phyloP scores from a whole-genome alignment of 1,284 basidiomycete genomes.

The Moesziomyces parantarcticus region DNA sequence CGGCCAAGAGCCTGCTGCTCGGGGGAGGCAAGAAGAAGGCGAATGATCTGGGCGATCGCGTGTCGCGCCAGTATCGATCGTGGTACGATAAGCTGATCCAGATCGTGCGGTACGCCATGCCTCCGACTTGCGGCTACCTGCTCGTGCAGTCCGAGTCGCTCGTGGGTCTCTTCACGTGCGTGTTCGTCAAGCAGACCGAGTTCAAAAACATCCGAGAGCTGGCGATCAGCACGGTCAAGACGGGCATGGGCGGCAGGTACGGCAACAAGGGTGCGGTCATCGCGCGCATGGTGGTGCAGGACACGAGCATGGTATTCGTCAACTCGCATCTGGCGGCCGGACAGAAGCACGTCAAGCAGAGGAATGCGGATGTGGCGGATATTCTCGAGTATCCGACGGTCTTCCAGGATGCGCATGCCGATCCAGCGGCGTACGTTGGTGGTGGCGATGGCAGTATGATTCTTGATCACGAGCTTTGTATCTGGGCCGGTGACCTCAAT shows the following conservation, averaged over 20 bases:
- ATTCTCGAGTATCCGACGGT: slow-evolving; percentile 56
- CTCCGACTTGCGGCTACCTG: slow-evolving; percentile 74
- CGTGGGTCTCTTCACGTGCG: slow-evolving; percentile 87
- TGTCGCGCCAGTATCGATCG: slow-evolving; percentile 45
- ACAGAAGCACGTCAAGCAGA: slow-evolving; percentile 80
- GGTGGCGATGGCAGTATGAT: slow-evolving; percentile 95
- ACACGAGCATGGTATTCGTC: slow-evolving; percentile 82
- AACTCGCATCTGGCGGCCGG: slow-evolving; percentile 97
- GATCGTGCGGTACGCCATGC: slow-evolving; percentile 58
- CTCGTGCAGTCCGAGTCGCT: slow-evolving; percentile 87
- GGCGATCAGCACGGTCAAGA: slow-evolving; percentile 82
- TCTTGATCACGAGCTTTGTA: slow-evolving; percentile 91
- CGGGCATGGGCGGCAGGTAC: slow-evolving; percentile 89
- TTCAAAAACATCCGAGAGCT: slow-evolving; percentile 75
- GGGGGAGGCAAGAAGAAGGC: slow-evolving; percentile 57
- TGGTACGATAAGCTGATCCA: slow-evolving; percentile 61
- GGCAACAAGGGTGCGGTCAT: slow-evolving; percentile 98
- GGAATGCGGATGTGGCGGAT: slow-evolving; percentile 86
- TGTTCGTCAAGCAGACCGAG: slow-evolving; percentile 79
- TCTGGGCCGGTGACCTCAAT: slow-evolving; percentile 77
- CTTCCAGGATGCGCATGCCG: slow-evolving; percentile 29
- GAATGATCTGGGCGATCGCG: slow-evolving; percentile 53
- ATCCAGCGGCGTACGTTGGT: slow-evolving; percentile 77
- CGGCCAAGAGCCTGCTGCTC: slow-evolving; percentile 72
- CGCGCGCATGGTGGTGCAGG: slow-evolving; percentile 86